A percentile compares a stretch with the other conserved stretches of the same genome.
Evolutionary conservation across 192 early-diverging fungal genomes (phyloP).

Genomic region (Paraglomus occultum): DNA sequence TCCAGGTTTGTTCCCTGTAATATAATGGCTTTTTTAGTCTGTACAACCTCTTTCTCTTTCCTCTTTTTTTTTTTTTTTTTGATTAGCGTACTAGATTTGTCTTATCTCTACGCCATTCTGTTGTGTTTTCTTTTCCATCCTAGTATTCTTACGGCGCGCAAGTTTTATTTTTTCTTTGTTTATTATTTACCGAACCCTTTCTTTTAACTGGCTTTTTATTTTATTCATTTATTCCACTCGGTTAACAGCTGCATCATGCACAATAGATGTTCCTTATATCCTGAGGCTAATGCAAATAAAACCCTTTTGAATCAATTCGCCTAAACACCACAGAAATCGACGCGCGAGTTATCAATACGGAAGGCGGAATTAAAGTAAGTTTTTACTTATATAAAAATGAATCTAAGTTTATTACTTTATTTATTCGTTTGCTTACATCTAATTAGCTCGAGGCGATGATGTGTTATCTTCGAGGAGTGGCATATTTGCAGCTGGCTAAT

Average conservation of each 20-base stretch:
- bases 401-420: not conserved
- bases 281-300: too few relatives aligned
- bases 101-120: too few relatives aligned
- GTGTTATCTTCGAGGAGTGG: conserved; percentile 59
- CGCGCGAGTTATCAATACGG: conserved; percentile 31
- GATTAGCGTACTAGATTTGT: too few relatives aligned
- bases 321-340: conserved; percentile 25
- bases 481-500: conserved; percentile 49
- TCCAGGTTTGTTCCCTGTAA: not conserved
- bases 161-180: too few relatives aligned
- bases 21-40: too few relatives aligned
- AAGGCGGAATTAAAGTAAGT: conserved; percentile 50
- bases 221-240: too few relatives aligned
- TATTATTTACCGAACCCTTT: too few relatives aligned
- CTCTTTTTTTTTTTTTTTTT: too few relatives aligned
- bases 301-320: not conserved
- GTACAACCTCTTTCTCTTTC: too few relatives aligned
- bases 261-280: conserved; percentile 5
- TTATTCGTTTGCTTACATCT: not conserved
- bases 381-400: conserved; percentile 10
- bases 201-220: too few relatives aligned
- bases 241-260: not conserved
- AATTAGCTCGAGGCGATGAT: conserved; percentile 61
- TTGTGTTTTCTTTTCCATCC: too few relatives aligned
- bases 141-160: too few relatives aligned